Evolutionary conservation across 352 stramenopile species (phyloP), one percentile per base, ranked within the genome.

Genomic region (Globisporangium takayamanum): DNA sequence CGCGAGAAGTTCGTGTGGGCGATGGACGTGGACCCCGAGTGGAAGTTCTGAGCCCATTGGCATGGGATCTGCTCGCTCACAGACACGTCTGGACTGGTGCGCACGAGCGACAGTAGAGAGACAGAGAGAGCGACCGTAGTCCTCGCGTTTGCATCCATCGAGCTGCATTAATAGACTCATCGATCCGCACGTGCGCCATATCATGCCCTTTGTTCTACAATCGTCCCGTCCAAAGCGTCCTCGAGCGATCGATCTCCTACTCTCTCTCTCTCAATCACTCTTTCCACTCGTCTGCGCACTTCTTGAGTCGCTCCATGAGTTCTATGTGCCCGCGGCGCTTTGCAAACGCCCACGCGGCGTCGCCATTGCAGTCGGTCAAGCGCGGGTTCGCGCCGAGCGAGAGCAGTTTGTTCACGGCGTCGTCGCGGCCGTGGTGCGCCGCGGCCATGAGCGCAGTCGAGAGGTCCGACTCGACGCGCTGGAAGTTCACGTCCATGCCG

Each of bases 1-100:
- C 85, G 95, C 48, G 96, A 99, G 61, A 99, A 99, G 73, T 99
- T 99, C 74, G 97, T 98, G 56, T 99, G 98, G 97, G 95, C 98
- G 36, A 99, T 99, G 96, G 95, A 97, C 62, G 97, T 99, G 37
- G 72, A 92, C 45, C 90, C 96, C 7, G 82, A 98, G 42, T 99
- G 96, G 95, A 86, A 96, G 64, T 99, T 99, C 73, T 94, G 76
- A 72, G 33, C 28, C 2, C 22, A 20, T 26, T n/a, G 25, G 28
- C 20, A 5, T 16, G n/a, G 28, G 11, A 37, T 26, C 39, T 51
- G 8, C 16, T 48, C 41, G 41, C 30, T 30, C 28, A 15, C 36
- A 12, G 5, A 39, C 33, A 39, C 28, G 28, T 3, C 2, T 6
- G 28, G 28, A 33, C 28, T 33, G 28, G 28, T 5, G 28, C 26